Percentiles rank a stretch among this genome's conserved stretches.
These are phyloP conservation scores for Pythium utonaiense DNA, from an alignment of 352 stramenopile species.

Conservation along the genomic window DNA sequence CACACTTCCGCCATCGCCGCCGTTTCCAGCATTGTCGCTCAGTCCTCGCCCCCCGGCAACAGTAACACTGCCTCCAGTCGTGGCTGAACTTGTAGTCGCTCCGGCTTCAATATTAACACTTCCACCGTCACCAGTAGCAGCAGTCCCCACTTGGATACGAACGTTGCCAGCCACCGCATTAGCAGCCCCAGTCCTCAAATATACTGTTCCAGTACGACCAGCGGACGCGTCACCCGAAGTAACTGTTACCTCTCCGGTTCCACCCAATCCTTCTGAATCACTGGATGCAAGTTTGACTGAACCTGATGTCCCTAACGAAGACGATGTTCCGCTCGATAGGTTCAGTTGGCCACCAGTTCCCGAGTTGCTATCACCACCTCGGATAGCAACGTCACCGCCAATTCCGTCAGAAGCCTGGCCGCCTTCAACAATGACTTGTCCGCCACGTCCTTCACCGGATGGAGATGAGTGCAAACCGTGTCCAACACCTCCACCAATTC, in stretches of 20 bases:
- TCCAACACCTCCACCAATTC: constrained; percentile 21
- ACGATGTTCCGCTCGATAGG: constrained; percentile 38
- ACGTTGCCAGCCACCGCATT: constrained; percentile 37
- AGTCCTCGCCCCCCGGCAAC: constrained; percentile 47
- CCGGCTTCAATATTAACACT: constrained; percentile 48
- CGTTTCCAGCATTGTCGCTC: constrained; percentile 70
- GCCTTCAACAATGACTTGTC: constrained; percentile 17
- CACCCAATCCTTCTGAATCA: constrained; percentile 33
- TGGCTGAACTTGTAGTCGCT: constrained; percentile 39
- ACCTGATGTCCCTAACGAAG: constrained; percentile 39
- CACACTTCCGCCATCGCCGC: constrained; percentile 59
- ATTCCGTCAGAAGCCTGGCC: constrained; percentile 24
- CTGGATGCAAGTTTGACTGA: constrained; percentile 34
- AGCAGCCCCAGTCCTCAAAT: constrained; percentile 42
- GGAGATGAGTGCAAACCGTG: constrained; percentile 19
- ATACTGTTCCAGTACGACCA: constrained; percentile 38
- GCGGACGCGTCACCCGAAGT: constrained; percentile 33
- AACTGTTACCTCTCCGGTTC: constrained; percentile 38
- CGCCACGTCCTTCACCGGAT: constrained; percentile 22
- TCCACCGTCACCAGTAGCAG: constrained; percentile 45
- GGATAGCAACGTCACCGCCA: constrained; percentile 21
- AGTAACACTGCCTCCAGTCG: constrained; percentile 45
- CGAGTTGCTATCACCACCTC: constrained; percentile 21
- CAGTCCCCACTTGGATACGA: constrained; percentile 36
- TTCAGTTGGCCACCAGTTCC: constrained; percentile 17